Evolutionary conservation across 169 alveolate genomes (phyloP).

Genomic region (Eimeria brunetti): DNA sequence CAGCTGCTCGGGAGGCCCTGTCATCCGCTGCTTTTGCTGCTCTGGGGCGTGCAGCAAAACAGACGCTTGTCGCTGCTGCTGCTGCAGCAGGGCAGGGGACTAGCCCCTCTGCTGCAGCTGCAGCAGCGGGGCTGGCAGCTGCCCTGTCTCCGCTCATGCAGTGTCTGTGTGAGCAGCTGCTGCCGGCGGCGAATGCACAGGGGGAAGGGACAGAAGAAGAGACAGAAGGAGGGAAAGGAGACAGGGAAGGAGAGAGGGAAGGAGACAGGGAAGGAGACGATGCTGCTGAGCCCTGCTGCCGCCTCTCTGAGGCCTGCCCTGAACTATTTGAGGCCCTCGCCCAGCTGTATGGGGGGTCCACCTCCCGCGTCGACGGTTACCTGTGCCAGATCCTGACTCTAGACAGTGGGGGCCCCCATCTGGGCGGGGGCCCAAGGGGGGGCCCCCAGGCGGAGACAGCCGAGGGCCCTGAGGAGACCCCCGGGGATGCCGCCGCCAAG

Average conservation of each 20-base stretch:
- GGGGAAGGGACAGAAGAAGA: neutral
- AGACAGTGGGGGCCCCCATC: conserved; percentile 11
- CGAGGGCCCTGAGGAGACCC: neutral
- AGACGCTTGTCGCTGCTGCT: neutral
- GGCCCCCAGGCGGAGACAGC: neutral
- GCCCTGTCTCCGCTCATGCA: conserved; percentile 44
- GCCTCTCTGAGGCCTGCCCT: conserved; percentile 55
- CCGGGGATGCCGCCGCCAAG: neutral
- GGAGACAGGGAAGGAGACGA: neutral
- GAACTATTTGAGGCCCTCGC: conserved; percentile 44
- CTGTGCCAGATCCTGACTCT: conserved; percentile 31
- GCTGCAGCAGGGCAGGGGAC: neutral
- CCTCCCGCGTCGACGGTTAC: conserved; percentile 43
- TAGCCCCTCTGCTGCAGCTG: neutral
- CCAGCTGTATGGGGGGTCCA: conserved; percentile 44
- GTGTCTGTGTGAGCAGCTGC: conserved; percentile 37
- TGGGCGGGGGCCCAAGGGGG: neutral
- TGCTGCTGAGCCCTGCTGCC: neutral
- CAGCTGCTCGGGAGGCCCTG: conserved; percentile 11
- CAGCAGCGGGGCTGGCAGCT: conserved; percentile 6
- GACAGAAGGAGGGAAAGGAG: neutral
- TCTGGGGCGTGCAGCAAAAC: conserved; percentile 21
- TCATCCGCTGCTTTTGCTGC: conserved; percentile 20
- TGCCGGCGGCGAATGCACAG: conserved; percentile 34
- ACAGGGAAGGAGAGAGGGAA: neutral